phyloP scores from a whole-genome alignment of 2,329 filamentous ascomycete genomes.

The Pseudogymnoascus sp. region DNA sequence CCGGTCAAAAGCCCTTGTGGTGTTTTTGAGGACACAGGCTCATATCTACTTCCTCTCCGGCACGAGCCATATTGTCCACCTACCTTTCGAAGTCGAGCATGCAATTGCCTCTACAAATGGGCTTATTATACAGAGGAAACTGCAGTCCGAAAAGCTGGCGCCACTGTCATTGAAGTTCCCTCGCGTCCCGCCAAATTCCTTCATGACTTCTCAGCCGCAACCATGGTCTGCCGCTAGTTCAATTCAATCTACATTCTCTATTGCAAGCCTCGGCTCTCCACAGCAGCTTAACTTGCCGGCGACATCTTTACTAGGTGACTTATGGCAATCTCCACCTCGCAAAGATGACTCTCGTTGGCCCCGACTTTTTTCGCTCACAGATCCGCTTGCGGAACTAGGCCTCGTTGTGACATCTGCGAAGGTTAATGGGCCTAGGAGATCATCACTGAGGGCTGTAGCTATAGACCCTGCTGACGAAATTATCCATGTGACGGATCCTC shows the following conservation, averaged over 20 bases:
- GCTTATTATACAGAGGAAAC: slow-evolving; percentile 76
- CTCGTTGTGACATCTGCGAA: slow-evolving; percentile 54
- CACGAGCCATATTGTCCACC: slow-evolving; percentile 78
- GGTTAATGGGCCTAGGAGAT: slow-evolving; percentile 31
- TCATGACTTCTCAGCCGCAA: slow-evolving; percentile 60
- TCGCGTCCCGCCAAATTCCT: slow-evolving; percentile 71
- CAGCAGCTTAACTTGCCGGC: slow-evolving; percentile 45
- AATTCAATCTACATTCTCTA: slow-evolving; percentile 45
- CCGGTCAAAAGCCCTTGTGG: slow-evolving; percentile 64
- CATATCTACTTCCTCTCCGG: slow-evolving; percentile 89
- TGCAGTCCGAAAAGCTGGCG: slow-evolving; percentile 41
- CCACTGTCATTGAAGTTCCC: slow-evolving; percentile 48
- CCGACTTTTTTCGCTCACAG: slow-evolving; percentile 72
- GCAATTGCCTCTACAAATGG: slow-evolving; percentile 77
- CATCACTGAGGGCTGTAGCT: slow-evolving; percentile 40
- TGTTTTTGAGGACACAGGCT: slow-evolving; percentile 85
- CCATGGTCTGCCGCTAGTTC: slow-evolving; percentile 41
- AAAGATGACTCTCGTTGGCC: slow-evolving; percentile 55
- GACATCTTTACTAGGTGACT: slow-evolving; percentile 46
- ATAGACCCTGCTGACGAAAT: slow-evolving; percentile 75
- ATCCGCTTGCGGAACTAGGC: slow-evolving; percentile 79
- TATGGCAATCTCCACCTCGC: slow-evolving; percentile 47
- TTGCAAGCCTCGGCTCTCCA: slow-evolving; percentile 46
- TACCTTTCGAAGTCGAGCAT: slow-evolving; percentile 88
- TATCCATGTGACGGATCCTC: slow-evolving; percentile 58